Conservation (phyloP, 805 yeast species). For the Wickerhamiella alocasiicola region DNA sequence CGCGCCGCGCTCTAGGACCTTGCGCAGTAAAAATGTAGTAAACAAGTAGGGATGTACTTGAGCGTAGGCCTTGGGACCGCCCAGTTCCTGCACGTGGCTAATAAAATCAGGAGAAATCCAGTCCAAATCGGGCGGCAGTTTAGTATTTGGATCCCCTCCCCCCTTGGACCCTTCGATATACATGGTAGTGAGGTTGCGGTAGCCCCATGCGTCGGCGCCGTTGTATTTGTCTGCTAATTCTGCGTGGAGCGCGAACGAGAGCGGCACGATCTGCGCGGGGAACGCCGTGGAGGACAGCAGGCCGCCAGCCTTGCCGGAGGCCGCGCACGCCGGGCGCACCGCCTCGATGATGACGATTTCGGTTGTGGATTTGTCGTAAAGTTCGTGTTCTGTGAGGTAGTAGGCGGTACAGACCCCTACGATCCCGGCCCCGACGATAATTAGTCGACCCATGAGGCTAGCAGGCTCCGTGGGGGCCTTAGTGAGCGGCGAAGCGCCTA, state of each 20-base stretch:
- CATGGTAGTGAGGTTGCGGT: conserved; percentile 75
- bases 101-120: conserved; percentile 65
- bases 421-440: conserved; percentile 59
- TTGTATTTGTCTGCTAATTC: conserved; percentile 63
- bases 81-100: conserved; percentile 63
- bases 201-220: conserved; percentile 90
- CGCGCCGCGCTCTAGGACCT: conserved; percentile 70
- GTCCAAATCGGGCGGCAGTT: conserved; percentile 41
- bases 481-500: too few species aligned
- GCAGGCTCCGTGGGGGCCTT: too few species aligned
- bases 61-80: conserved; percentile 80
- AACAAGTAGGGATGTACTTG: conserved; percentile 94
- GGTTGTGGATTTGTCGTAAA: conserved; percentile 55
- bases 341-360: conserved; percentile 80
- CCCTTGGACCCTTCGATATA: conserved; percentile 54
- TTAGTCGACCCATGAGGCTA: conserved; percentile 6
- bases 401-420: conserved; percentile 93
- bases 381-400: conserved; percentile 71
- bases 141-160: too few species aligned
- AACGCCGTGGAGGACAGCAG: conserved; percentile 91
- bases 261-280: conserved; percentile 85
- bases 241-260: conserved; percentile 76
- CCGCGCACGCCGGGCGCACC: conserved; percentile 92
- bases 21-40: conserved; percentile 68
- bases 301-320: conserved; percentile 97